Conservation (phyloP, 2,329 filamentous ascomycete species). For the Aspergillus eucalypticola region DNA sequence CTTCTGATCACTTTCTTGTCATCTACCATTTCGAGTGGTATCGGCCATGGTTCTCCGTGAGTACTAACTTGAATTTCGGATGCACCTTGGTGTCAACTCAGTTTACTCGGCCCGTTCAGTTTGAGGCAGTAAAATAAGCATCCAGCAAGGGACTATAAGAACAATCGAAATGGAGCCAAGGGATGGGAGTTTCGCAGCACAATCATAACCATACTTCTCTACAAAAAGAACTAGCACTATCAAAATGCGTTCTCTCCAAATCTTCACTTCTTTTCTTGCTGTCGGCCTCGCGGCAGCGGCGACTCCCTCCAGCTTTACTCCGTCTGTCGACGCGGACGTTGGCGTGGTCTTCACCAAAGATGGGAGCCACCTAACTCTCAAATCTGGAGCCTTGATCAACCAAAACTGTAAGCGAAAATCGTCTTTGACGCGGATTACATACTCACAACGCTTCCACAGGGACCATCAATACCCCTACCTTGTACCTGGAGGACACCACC, state of each 20-base stretch:
- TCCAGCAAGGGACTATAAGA: background rate
- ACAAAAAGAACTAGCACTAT: background rate
- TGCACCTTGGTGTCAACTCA: background rate
- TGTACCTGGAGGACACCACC: background rate
- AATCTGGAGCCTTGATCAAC: background rate
- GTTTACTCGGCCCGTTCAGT: background rate
- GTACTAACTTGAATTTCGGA: too few relatives aligned
- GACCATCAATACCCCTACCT: background rate
- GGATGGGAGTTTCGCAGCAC: background rate
- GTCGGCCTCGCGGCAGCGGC: background rate
- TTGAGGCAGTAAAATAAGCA: background rate
- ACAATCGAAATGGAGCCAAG: background rate
- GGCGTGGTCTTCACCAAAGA: background rate
- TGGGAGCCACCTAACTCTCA: background rate
- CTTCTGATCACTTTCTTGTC: background rate
- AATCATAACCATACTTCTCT: background rate
- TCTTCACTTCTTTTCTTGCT: background rate
- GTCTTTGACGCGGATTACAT: background rate
- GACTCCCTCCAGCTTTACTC: background rate
- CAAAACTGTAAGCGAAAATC: background rate
- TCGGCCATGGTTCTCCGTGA: too few relatives aligned
- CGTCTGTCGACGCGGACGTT: background rate
- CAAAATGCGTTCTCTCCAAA: background rate
- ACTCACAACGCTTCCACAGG: background rate
- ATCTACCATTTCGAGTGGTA: background rate